Conservation (phyloP, 495 filamentous ascomycete genomes). For the Poronia punctata region DNA sequence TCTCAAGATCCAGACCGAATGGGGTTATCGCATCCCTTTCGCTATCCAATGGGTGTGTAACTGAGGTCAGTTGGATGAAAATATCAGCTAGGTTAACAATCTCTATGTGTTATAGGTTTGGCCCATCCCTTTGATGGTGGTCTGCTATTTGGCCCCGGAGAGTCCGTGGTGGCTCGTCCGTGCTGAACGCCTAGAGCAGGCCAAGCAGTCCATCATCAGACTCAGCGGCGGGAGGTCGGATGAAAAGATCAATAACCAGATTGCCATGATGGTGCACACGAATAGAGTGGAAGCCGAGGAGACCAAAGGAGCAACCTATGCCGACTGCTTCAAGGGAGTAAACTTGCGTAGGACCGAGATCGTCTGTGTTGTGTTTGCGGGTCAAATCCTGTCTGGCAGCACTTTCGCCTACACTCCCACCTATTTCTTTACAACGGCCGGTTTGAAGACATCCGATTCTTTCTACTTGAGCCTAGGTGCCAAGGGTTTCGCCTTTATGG, state of each 20-base stretch:
- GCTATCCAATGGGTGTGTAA: slow-evolving; percentile 45
- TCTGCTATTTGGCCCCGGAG: slow-evolving; percentile 56
- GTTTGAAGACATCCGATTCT: slow-evolving; percentile 42
- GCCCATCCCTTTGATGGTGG: slow-evolving; percentile 49
- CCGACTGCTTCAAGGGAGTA: slow-evolving; percentile 58
- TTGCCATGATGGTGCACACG: slow-evolving; percentile 66
- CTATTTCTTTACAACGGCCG: slow-evolving; percentile 61
- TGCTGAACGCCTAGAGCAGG: slow-evolving; percentile 46
- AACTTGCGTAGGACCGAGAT: slow-evolving; percentile 61
- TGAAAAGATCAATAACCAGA: slow-evolving; percentile 48
- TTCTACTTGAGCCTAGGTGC: slow-evolving; percentile 34
- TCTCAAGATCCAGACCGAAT: slow-evolving; percentile 50
- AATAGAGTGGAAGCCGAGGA: slow-evolving; percentile 52
- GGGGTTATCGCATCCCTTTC: slow-evolving; percentile 65
- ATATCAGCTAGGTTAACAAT: not conserved
- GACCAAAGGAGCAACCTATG: slow-evolving; percentile 48
- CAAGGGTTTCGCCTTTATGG: slow-evolving; percentile 38
- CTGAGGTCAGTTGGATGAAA: not conserved
- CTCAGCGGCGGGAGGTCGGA: slow-evolving; percentile 43
- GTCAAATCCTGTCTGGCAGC: slow-evolving; percentile 60
- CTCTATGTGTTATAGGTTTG: slow-evolving; percentile 22
- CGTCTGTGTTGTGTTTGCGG: slow-evolving; percentile 56
- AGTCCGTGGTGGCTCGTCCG: slow-evolving; percentile 68
- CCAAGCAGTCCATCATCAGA: slow-evolving; percentile 42
- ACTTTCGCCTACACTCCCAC: slow-evolving; percentile 60